Base-by-base conservation (phyloP, 2,329 filamentous ascomycete species). In the Fonsecaea pedrosoi region DNA sequence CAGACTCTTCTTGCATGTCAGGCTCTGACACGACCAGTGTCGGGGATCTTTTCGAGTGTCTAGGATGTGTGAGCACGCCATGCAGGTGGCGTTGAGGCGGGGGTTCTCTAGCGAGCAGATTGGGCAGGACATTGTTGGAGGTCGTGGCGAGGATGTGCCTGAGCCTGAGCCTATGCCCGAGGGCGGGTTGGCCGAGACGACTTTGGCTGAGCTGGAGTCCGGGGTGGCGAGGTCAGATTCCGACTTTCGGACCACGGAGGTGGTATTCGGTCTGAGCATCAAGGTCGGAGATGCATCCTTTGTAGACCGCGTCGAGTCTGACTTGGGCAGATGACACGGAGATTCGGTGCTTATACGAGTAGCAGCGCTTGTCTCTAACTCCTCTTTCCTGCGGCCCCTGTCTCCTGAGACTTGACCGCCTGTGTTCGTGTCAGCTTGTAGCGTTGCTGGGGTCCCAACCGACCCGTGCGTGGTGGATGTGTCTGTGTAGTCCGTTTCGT, bases 61-160 rank as follows among this genome's bases (percentile, higher is more conserved):
- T 1, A 94, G 78, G 1, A 94, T 90, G 70, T 94, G 87, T 30
- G 88, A 85, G 76, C 92, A 95, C 61, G 89, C 84, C 7, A 78
- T 78, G 76, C 92, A 95, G 3, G 86, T 90, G 1, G 87, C 77
- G 7, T 85, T 80, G 8, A 75, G 73, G 0, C 74, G 56, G 5
- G 83, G 79, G 74, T 92, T 94, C 59, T 80, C 79, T 59, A 90
- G 85, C 0, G 91, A 92, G 77, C 92, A 96, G 62, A 90, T 81
- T 0, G 83, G 79, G 73, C 91, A 91, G 15, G 58, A 54, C 61
- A 64, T 58, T 67, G 61, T 32, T 34, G 48, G 38, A 18, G 57
- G 57, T n/a, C 21, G 30, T 15, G 32, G 21, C 42, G 10, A 48
- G 45, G 45, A 50, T 50, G 45, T n/a, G 3, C 40, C 15, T 34